Percentiles rank a stretch among this genome's conserved stretches.
phyloP scores from a whole-genome alignment of 331 rosid genomes.

The Saraca asoca region DNA sequence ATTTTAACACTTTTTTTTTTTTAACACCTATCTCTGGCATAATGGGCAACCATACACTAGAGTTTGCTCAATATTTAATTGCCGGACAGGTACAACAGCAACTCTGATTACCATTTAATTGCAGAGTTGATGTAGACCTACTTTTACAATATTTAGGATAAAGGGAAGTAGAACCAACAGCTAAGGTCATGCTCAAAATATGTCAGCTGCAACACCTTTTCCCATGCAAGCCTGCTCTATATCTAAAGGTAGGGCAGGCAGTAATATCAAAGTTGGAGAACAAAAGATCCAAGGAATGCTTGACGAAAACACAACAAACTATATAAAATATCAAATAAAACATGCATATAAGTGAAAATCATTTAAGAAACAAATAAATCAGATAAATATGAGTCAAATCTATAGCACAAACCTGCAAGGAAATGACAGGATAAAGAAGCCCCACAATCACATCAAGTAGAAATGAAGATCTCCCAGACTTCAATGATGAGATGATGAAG shows the following conservation, averaged over 20 bases:
- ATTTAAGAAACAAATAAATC: constrained; percentile 18
- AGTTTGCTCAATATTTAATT: background rate
- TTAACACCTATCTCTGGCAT: background rate
- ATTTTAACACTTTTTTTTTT: background rate
- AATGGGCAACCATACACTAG: background rate
- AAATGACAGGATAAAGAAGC: constrained; percentile 92
- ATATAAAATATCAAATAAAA: constrained; percentile 25
- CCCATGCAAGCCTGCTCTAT: background rate
- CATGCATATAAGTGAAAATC: constrained; percentile 14
- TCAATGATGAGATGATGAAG: constrained; percentile 85
- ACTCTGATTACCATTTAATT: background rate
- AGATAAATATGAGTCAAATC: constrained; percentile 14
- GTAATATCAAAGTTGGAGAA: constrained; percentile 2
- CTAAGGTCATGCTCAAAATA: background rate
- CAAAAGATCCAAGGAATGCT: constrained; percentile 13
- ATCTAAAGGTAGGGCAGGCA: background rate
- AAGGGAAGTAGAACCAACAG: constrained; percentile 5
- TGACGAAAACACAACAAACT: constrained; percentile 4
- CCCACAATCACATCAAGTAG: constrained; percentile 81
- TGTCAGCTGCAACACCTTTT: background rate
- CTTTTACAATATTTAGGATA: background rate
- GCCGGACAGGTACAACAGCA: background rate
- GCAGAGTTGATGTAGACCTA: background rate
- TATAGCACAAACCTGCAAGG: constrained; percentile 73
- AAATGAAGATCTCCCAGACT: constrained; percentile 90